Conservation (phyloP, 2,329 filamentous ascomycete species). For the Colletotrichum viniferum region DNA sequence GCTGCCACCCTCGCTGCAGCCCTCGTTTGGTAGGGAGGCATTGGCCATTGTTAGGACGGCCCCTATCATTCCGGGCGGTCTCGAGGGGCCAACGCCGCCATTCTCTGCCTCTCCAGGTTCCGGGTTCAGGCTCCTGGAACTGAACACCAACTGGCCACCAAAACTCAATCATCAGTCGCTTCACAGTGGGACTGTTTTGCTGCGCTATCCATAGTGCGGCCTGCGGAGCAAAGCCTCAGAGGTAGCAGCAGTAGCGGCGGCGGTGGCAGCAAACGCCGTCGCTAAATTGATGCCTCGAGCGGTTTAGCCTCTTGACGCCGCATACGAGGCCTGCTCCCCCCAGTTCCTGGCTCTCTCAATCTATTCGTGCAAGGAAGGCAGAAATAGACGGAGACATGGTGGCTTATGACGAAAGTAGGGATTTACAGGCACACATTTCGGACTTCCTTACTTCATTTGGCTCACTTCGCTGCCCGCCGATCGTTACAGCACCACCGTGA, state of each 20-base stretch:
- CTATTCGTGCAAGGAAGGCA: slow-evolving; percentile 1
- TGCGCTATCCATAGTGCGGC: neutral
- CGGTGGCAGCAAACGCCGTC: neutral
- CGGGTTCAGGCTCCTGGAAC: neutral
- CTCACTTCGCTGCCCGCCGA: neutral
- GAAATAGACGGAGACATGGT: neutral
- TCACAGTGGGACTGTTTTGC: neutral
- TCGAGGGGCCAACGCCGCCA: neutral
- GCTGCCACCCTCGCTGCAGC: neutral
- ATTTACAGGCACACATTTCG: neutral
- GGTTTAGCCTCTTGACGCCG: neutral
- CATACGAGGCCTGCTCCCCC: neutral
- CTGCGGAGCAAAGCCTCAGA: neutral
- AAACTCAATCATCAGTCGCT: neutral
- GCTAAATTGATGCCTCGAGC: neutral
- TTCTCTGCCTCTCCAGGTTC: neutral
- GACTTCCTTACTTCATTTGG: neutral
- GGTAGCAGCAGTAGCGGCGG: neutral
- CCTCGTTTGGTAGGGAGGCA: neutral
- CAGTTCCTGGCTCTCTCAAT: neutral
- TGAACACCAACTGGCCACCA: neutral
- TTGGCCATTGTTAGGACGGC: neutral
- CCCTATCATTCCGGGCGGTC: neutral
- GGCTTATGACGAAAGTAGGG: neutral
- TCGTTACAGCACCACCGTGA: neutral